These are phyloP conservation scores for Trematosphaeria pertusa DNA, from an alignment of 2,329 filamentous ascomycete species.

Conservation along the genomic window DNA sequence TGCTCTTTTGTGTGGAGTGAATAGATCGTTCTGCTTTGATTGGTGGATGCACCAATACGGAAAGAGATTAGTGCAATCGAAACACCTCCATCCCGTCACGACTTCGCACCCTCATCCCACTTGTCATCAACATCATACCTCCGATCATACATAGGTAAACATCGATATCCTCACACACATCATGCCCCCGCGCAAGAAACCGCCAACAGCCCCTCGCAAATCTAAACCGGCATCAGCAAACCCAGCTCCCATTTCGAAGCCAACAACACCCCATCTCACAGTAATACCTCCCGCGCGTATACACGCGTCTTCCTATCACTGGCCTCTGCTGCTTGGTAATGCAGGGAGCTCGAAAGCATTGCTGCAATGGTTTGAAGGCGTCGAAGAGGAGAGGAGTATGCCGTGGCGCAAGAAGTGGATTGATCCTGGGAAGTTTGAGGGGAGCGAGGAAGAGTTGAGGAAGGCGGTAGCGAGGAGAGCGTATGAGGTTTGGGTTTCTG, in stretches of 20 bases:
- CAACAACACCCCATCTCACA: constrained; percentile 14
- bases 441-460: constrained; percentile 38
- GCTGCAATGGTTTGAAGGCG: constrained; percentile 39
- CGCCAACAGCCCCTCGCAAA: constrained; percentile 8
- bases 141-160: neutral
- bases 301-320: constrained; percentile 39
- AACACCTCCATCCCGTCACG: too few relatives aligned
- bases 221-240: too few relatives aligned
- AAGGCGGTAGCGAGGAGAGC: constrained; percentile 60
- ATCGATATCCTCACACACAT: neutral
- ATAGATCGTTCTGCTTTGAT: too few relatives aligned
- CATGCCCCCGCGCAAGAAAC: constrained; percentile 2
- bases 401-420: constrained; percentile 63
- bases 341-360: constrained; percentile 23
- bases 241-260: too few relatives aligned
- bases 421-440: constrained; percentile 47
- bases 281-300: constrained; percentile 35
- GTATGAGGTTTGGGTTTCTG: constrained; percentile 72
- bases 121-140: neutral
- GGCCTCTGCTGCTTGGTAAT: constrained; percentile 34
- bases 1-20: too few relatives aligned
- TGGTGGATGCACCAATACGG: too few relatives aligned
- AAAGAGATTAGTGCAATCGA: too few relatives aligned
- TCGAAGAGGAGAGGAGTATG: constrained; percentile 43
- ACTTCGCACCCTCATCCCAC: too few relatives aligned